Evolutionary conservation across 345 rosid genomes (phyloP).

Genomic region (Salix udensis): DNA sequence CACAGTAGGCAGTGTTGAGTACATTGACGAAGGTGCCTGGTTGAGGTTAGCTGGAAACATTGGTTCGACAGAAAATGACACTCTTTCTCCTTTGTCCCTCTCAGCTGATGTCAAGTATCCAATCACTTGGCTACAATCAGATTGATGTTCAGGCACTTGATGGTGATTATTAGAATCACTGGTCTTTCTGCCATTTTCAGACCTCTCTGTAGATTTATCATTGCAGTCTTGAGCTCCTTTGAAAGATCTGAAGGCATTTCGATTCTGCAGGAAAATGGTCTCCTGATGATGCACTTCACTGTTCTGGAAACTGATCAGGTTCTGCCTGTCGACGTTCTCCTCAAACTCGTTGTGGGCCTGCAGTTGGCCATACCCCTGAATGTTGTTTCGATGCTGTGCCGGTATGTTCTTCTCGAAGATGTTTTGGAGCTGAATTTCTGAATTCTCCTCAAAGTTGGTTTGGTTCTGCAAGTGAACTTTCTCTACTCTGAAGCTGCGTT

Average conservation of each 20-base stretch:
- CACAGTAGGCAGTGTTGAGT: conserved; percentile 28
- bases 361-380: conserved; percentile 15
- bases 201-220: conserved; percentile 11
- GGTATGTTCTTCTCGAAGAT: conserved; percentile 16
- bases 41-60: conserved; percentile 13
- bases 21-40: conserved; percentile 38
- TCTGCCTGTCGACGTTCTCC: conserved; percentile 14
- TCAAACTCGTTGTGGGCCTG: conserved; percentile 10
- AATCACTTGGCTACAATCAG: conserved; percentile 17
- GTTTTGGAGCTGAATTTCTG: conserved; percentile 8
- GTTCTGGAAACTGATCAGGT: conserved; percentile 13
- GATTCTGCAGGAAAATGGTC: conserved; percentile 9
- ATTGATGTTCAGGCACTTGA: conserved; percentile 13
- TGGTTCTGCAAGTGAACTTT: conserved; percentile 17
- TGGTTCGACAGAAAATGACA: conserved; percentile 20
- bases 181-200: conserved; percentile 23
- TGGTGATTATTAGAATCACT: conserved; percentile 7
- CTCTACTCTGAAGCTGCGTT: conserved; percentile 9
- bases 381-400: conserved; percentile 13
- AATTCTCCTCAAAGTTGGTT: conserved; percentile 11
- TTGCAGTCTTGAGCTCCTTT: conserved; percentile 9
- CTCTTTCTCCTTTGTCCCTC: conserved; percentile 18
- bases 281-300: conserved; percentile 7
- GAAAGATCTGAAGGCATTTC: conserved; percentile 8
- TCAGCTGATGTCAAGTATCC: conserved; percentile 15